Evolutionary conservation across 2,329 filamentous ascomycete species (phyloP).

Genomic region (Metarhizium anisopliae): DNA sequence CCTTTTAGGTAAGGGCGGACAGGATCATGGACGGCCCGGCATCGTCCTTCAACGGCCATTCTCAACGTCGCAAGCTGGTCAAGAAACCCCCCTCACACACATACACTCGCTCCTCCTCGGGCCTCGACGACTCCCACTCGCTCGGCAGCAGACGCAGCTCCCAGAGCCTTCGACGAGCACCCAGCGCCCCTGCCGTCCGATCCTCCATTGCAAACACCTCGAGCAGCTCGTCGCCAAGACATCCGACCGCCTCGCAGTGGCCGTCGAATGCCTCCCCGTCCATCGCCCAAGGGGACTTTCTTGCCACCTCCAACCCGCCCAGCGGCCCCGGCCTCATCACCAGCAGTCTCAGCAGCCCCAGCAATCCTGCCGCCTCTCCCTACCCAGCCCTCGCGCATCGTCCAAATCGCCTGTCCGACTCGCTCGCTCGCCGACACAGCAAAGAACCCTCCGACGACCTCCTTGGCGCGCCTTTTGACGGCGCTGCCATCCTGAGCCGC

Average conservation of each 20-base stretch:
- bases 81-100: constrained; percentile 46
- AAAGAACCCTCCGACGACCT: constrained; percentile 44
- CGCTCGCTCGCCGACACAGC: constrained; percentile 10
- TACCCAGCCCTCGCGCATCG: constrained; percentile 9
- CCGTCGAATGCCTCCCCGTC: constrained; percentile 38
- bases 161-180: constrained; percentile 50
- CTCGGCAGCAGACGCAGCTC: constrained; percentile 56
- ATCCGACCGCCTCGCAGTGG: constrained; percentile 29
- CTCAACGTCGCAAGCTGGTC: constrained; percentile 51
- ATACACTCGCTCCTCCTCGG: constrained; percentile 37
- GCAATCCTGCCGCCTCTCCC: constrained; percentile 9
- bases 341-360: constrained; percentile 9
- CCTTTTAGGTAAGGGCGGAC: constrained; percentile 15
- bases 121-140: constrained; percentile 48
- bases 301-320: constrained; percentile 18
- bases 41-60: constrained; percentile 34
- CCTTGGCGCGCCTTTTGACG: constrained; percentile 58
- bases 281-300: constrained; percentile 36
- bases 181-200: constrained; percentile 46
- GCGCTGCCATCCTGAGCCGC: constrained; percentile 50
- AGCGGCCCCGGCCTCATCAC: not conserved
- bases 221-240: constrained; percentile 39
- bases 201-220: constrained; percentile 40
- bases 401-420: constrained; percentile 13
- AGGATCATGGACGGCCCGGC: constrained; percentile 39